Evolutionary conservation across 2,329 filamentous ascomycete species (phyloP), one percentile per base, ranked within the genome.

Genomic region (Davidsoniella australis): DNA sequence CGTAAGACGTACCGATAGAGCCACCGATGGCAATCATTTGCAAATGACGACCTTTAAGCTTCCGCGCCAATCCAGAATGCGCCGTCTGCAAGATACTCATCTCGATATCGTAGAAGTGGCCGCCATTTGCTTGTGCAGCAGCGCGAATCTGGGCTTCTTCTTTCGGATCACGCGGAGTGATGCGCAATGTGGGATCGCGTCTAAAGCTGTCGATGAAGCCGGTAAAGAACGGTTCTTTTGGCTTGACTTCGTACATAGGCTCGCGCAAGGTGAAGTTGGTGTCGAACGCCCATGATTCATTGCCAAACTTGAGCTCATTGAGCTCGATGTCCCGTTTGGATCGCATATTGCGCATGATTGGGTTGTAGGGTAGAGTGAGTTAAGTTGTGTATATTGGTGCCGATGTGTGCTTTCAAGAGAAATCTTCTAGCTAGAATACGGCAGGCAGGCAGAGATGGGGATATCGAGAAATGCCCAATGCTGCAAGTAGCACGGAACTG

Each of bases 11-110:
- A 76, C 83, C 84, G 58, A 94, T 94, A 9, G 84, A 89, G 41
- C 88, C 88, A 57, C 87, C 87, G 56, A 95, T 94, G 12, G 89
- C 89, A 69, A 95, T 95, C 89, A 95, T 95, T 68, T 95, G 88
- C 61, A 95, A 62, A 68, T 96, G 89, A 44, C 87, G 73, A 17
- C 80, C 78, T 65, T 93, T 91, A 56, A 94, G 66, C 62, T 78
- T 80, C 58, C 87, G 73, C 46, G 82, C 77, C 46, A 96, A 70
- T 6, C 82, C 78, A 42, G 84, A 81, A 55, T 80, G 73, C 3
- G 85, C 82, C 1, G 85, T 88, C 59, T 87, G 80, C 55, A 85
- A 66, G 59, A 85, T 73, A 44, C 75, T 77, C 56, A 66, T 64
- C 24, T 68, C 69, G 47, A 78, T 55, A 57, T 78, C 73, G 56